phyloP scores from a whole-genome alignment of 73 alveolate genomes.

The Stentor coeruleus region DNA sequence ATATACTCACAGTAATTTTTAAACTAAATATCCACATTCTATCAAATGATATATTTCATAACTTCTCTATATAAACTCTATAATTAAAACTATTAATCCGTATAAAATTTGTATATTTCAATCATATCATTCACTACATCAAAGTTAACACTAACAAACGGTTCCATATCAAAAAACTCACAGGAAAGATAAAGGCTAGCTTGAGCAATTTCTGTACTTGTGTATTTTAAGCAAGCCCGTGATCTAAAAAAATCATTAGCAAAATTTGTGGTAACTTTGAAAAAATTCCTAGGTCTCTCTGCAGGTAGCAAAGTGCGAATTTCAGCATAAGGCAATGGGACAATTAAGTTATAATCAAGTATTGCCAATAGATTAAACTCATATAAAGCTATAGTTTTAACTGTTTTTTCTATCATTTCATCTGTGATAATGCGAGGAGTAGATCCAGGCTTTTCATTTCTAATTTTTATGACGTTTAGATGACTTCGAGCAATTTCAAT shows the following conservation, averaged over 20 bases:
- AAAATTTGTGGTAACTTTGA: background rate
- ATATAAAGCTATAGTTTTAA: too few species aligned
- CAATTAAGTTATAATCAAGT: background rate
- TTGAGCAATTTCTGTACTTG: background rate
- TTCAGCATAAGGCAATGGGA: background rate
- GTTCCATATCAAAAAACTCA: conserved; percentile 2
- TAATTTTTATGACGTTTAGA: background rate
- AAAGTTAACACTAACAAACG: too few species aligned
- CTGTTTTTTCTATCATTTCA: background rate
- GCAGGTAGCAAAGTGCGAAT: background rate
- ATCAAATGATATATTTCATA: too few species aligned
- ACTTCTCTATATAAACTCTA: too few species aligned
- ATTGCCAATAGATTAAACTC: background rate
- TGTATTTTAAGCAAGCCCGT: background rate
- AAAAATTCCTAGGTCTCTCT: background rate
- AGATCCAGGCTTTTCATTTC: too few species aligned
- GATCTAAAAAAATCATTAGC: background rate
- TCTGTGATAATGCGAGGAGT: background rate
- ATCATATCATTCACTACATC: too few species aligned
- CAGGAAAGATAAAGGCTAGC: background rate
- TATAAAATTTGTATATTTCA: too few species aligned
- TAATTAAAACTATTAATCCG: too few species aligned
- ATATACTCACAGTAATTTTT: too few species aligned
- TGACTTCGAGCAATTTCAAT: background rate
- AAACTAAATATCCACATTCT: too few species aligned